Base-by-base conservation (phyloP, 2,329 filamentous ascomycete genomes). In the Sporothrix protearum region DNA sequence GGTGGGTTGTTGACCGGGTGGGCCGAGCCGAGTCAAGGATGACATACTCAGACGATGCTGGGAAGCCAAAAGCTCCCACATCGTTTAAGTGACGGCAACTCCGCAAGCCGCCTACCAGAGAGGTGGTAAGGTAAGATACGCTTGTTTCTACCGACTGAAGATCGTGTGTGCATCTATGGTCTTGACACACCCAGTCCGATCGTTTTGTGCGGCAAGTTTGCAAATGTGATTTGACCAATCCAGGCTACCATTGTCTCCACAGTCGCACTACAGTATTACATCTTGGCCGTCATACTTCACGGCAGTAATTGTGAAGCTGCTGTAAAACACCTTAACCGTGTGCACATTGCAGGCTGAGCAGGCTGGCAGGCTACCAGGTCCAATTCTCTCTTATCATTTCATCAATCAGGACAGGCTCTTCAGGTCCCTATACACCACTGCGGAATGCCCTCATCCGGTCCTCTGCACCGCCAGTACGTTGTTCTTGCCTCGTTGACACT, bases 1-100 rank as follows among this genome's bases (percentile, higher is more conserved):
- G 36, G 68, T 53, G 36, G 42, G 25, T 16, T 25, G 16, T 45
- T 63, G 16, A 55, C 25, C 28, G 25, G 36, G 39, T 51, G 68
- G 68, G 53, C 68, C 68, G 68, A 63, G 68, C 68, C 68, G 55
- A 70, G 16, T 63, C 68, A 47, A 61, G n/a, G n/a, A 63, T 45
- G 33, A n/a, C 30, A 57, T 57, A 2, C 53, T 57, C 28, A 57
- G 33, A 14, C 53, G 28, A 19, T 55, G 42, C 14, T 67, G 42
- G 28, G 12, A 28, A 67, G 14, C 25, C 19, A 22, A 42, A 64
- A 25, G 36, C 36, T 45, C n/a, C 4, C 36, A 63, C 22, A 45
- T 22, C 42, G 36, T 14, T 6, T 3, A 16, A 22, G 9, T n/a
- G n/a, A 61, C 33, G 57, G 57, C 57, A 42, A 42, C 33, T 39